These are phyloP conservation scores for Sarocladium kiliense DNA, from an alignment of 2,329 filamentous ascomycete genomes.

Conservation along the genomic window DNA sequence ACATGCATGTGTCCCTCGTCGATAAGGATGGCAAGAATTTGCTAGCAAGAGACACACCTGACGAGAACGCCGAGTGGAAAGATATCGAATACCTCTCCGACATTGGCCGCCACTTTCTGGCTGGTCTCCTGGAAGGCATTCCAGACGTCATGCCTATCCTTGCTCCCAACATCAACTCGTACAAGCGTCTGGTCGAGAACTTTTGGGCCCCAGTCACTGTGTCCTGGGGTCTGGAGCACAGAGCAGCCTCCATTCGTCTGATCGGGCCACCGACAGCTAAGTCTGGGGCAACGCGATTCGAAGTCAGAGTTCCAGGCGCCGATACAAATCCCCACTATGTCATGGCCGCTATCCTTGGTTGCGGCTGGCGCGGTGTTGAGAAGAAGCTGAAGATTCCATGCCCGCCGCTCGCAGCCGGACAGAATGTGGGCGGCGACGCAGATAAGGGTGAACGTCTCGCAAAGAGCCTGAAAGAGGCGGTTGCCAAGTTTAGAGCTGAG, in stretches of 20 bases:
- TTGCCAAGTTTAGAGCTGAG: constrained; percentile 66
- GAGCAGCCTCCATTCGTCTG: constrained; percentile 82
- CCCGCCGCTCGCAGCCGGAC: constrained; percentile 77
- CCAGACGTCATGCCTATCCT: constrained; percentile 95
- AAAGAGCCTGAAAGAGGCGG: constrained; percentile 81
- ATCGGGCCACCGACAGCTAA: constrained; percentile 86
- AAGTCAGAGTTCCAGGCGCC: constrained; percentile 89
- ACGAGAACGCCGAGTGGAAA: constrained; percentile 64
- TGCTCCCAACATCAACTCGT: constrained; percentile 93
- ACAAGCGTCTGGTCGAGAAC: constrained; percentile 97
- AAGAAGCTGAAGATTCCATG: constrained; percentile 82
- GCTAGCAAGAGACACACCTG: constrained; percentile 66
- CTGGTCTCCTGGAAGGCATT: constrained; percentile 80
- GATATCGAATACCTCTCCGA: constrained; percentile 82
- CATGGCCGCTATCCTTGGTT: constrained; percentile 76
- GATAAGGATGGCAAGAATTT: constrained; percentile 79
- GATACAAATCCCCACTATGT: constrained; percentile 88
- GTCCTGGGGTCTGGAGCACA: constrained; percentile 94
- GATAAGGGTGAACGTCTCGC: constrained; percentile 67
- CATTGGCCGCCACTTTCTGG: constrained; percentile 86
- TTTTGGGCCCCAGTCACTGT: constrained; percentile 99
- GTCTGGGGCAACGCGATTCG: constrained; percentile 81
- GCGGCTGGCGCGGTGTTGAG: constrained; percentile 88
- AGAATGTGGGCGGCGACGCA: constrained; percentile 67
- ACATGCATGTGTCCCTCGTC: constrained; percentile 89